Base-by-base conservation (phyloP, 805 yeast genomes). In the Starmerella geochares region DNA sequence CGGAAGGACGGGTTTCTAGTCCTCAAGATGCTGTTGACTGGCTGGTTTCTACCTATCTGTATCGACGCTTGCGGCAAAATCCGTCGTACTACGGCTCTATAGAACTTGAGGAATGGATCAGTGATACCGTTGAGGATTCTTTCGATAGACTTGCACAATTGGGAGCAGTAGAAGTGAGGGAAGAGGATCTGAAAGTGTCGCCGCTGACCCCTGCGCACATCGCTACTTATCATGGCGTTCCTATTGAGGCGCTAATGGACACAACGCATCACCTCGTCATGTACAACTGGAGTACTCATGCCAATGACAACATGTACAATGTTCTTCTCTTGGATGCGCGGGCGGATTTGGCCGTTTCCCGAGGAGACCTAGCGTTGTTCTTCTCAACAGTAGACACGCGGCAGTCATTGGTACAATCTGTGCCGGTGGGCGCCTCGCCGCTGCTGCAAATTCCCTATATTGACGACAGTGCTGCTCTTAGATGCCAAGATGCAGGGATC, bases 11-110 rank as follows among this genome's bases (percentile, higher is more conserved):
- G 13, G 74, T 90, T 50, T 73, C 70, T 41, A 71, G 76, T 7
- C 78, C 83, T 60, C 96, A 88, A 59, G 92, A 83, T 57, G 85
- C 94, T 58, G 77, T 92, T 52, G 96, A 90, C 60, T 86, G 95
- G 94, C 61, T 92, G 29, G 83, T 96, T 0, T 85, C 76, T 62
- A 75, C 95, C 0, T 83, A 80, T 58, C 83, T 88, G 60, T 92
- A 86, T 65, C 72, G 94, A 55, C 71, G 97, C 46, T 63, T 92
- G 19, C 82, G 79, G 49, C 72, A 76, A 31, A 92, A 92, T 63
- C 96, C 98, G 3, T 79, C 92, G 51, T 92, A 76, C 62, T 92
- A 92, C 61, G 95, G 87, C n/a, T 75, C 86, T 39, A 65, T 74
- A 27, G 94, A 94, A 0, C 64, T 90, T 6, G 86, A 94, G 1